These are phyloP conservation scores for Psidium friedrichsthalianum DNA, from an alignment of 345 rosid species.

Conservation along the genomic window DNA sequence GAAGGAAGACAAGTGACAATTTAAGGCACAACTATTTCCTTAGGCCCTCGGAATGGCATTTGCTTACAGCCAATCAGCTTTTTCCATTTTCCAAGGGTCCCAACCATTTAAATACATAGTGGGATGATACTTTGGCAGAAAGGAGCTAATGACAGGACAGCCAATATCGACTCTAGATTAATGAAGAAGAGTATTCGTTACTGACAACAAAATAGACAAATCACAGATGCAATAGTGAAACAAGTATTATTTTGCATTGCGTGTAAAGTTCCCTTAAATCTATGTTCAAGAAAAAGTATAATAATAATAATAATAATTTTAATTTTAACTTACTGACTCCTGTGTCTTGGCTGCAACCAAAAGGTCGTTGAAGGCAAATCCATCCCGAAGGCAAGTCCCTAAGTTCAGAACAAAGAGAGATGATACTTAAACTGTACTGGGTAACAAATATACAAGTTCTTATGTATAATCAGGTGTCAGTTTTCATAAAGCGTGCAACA, in stretches of 20 bases:
- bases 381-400: slow-evolving; percentile 18
- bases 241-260: not conserved
- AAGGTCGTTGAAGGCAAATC: slow-evolving; percentile 52
- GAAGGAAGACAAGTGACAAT: not conserved
- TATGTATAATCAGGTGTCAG: not conserved
- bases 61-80: not conserved
- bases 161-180: not conserved
- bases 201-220: not conserved
- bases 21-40: not conserved
- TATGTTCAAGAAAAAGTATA: too few species aligned
- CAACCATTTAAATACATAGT: not conserved
- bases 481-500: not conserved
- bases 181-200: not conserved
- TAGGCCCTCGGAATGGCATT: not conserved
- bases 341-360: slow-evolving; percentile 41
- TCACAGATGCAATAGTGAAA: not conserved
- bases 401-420: not conserved
- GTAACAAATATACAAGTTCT: not conserved
- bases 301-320: too few species aligned
- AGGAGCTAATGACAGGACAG: not conserved
- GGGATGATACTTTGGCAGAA: not conserved
- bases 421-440: not conserved
- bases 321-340: slow-evolving; percentile 36
- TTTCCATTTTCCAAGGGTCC: not conserved
- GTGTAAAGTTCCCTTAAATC: not conserved